Percentiles rank a stretch among this genome's conserved stretches.
Evolutionary conservation across 805 yeast genomes (phyloP).

Genomic region (Torulaspora maleeae): DNA sequence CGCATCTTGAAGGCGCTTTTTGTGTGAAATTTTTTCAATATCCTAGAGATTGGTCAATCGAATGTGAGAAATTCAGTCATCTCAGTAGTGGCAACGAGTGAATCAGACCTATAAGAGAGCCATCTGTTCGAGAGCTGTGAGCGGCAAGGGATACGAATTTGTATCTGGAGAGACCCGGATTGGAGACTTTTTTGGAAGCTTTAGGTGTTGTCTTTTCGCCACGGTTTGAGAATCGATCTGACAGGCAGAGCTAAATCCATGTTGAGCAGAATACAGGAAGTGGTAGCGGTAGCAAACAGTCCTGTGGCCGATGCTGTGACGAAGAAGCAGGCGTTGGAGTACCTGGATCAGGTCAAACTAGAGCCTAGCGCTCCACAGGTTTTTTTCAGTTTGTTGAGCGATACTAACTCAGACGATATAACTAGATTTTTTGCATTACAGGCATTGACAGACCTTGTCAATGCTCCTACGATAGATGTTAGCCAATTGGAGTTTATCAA

Average conservation of each 20-base stretch:
- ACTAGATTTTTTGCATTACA: conserved; percentile 35
- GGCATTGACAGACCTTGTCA: conserved; percentile 27
- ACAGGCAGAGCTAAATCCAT: conserved; percentile 4
- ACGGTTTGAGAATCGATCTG: background rate
- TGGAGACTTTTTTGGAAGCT: background rate
- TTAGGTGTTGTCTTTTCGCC: background rate
- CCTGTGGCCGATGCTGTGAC: conserved; percentile 58
- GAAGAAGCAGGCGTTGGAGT: conserved; percentile 50
- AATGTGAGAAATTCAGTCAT: conserved; percentile 1
- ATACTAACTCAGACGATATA: conserved; percentile 25
- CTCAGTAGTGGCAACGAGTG: background rate
- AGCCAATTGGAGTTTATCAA: conserved; percentile 24
- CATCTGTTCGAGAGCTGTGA: conserved; percentile 2
- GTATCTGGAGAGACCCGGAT: background rate
- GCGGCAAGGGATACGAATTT: background rate
- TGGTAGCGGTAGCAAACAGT: conserved; percentile 76
- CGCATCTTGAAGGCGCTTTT: background rate
- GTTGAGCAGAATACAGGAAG: conserved; percentile 69
- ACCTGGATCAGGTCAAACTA: conserved; percentile 26
- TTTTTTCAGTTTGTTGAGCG: conserved; percentile 26
- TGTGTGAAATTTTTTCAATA: conserved; percentile 7
- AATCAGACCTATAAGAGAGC: background rate
- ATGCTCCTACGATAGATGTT: conserved; percentile 9
- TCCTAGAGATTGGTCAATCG: background rate
- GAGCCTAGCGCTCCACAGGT: conserved; percentile 28